Base-by-base conservation (phyloP, 805 yeast species). In the Yarrowia deformans region DNA sequence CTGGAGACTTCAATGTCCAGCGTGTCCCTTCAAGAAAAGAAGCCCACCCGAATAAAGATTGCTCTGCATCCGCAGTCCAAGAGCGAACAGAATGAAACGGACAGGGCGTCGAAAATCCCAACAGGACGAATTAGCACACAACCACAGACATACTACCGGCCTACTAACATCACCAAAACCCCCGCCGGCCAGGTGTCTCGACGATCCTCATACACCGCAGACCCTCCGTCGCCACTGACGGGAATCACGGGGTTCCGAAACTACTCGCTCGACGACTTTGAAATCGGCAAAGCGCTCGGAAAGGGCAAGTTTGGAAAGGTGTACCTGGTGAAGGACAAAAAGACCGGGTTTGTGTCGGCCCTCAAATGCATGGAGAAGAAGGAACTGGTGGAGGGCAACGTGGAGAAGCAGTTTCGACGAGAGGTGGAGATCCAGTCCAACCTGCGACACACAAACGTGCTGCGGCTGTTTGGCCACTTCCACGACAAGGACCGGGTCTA, bases 301-400 rank as follows among this genome's bases (percentile, higher is more conserved):
- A 92, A 91, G 76, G 99, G 99, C 8, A 92, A 93, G 77, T 88
- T 93, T 74, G 99, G 99, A 9, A 88, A 87, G 74, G 98, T 95
- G 0, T 93, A 92, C 78, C 90, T 97, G 76, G 98, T 90, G 9
- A 84, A 84, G 69, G 97, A 93, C 76, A 88, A 85, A 72, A 75
- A 79, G 43, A 84, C 91, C 0, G 97, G 96, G 1, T 90, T 86
- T 75, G 83, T 94, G 1, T 91, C 96, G 77, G 99, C 99, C 0
- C 80, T 94, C 74, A 94, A 95, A 76, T 95, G 89, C 3, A 91
- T 95, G 97, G 87, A 88, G 70, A 94, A 93, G 78, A 82, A 83
- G 68, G 98, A 93, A 72, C 82, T 94, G 68, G 83, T 86, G 64
- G 87, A 87, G 37, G 86, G 88, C 75, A 90, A 90, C 70, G 89